Percentiles rank a stretch among this genome's conserved stretches.
Evolutionary conservation across 441 rosid species (phyloP).

Genomic region (Manihot esculenta): DNA sequence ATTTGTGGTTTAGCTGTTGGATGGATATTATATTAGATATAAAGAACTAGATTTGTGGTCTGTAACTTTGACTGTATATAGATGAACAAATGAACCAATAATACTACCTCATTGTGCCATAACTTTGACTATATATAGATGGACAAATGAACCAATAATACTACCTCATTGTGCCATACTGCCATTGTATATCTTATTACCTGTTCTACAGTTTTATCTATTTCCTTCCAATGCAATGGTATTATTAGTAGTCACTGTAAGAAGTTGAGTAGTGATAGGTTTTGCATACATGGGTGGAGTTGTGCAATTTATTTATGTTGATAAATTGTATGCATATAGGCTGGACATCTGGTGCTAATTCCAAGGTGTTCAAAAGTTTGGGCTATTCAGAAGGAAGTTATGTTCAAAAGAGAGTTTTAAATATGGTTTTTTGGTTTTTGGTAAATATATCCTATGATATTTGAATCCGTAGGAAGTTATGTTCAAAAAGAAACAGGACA

Average conservation of each 20-base stretch:
- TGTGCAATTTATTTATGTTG: background rate
- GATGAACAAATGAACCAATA: background rate
- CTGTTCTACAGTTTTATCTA: background rate
- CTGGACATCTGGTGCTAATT: background rate
- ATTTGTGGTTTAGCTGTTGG: constrained; percentile 2
- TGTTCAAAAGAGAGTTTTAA: too few relatives aligned
- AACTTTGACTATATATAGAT: background rate
- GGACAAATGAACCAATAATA: background rate
- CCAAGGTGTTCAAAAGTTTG: background rate
- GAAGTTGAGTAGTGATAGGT: background rate
- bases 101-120: background rate
- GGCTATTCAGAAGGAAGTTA: background rate
- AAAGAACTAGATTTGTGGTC: constrained; percentile 5
- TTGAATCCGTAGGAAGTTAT: background rate
- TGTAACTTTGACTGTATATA: background rate
- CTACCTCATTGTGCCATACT: background rate
- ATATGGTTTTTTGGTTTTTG: background rate
- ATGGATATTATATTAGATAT: background rate
- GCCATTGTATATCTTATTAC: background rate
- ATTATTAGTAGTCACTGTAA: background rate
- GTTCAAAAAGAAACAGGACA: background rate
- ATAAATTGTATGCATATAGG: background rate
- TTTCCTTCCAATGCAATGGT: background rate
- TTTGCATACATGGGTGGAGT: background rate
- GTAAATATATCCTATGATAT: background rate